phyloP scores from a whole-genome alignment of 1,139 yeast species.

The Arxiozyma bovina region DNA sequence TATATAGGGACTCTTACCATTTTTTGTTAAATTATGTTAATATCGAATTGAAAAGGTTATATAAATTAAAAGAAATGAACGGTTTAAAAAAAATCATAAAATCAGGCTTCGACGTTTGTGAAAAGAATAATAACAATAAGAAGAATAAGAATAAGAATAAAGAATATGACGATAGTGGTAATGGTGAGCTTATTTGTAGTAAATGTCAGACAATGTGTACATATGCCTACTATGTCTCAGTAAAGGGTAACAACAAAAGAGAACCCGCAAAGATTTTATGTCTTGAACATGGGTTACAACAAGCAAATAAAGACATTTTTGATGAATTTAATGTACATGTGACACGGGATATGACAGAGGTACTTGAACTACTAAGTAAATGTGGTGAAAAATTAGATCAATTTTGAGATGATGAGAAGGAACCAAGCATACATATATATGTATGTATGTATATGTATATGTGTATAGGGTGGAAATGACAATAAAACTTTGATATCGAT shows the following conservation, averaged over 20 bases:
- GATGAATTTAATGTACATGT: neutral
- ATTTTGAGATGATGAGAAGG: neutral
- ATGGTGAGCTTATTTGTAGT: constrained; percentile 27
- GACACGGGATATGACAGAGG: neutral
- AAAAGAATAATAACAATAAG: too few relatives aligned
- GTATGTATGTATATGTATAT: neutral
- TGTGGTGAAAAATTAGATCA: constrained; percentile 4
- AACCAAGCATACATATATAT: neutral
- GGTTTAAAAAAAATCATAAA: neutral
- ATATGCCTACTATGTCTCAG: constrained; percentile 12
- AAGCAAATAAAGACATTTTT: neutral
- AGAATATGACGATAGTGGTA: constrained; percentile 12
- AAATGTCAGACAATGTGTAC: constrained; percentile 34
- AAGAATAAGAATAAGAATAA: neutral
- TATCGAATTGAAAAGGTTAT: constrained; percentile 3
- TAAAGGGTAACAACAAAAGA: neutral
- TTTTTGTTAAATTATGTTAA: constrained; percentile 7
- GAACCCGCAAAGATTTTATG: neutral
- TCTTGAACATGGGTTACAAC: neutral
- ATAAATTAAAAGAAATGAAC: neutral
- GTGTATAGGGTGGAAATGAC: too few relatives aligned
- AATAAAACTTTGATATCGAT: too few relatives aligned
- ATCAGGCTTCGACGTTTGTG: too few relatives aligned
- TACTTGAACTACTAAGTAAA: neutral
- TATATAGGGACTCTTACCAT: constrained; percentile 19